phyloP scores from a whole-genome alignment of 306 rosid genomes.

The Malus sylvestris region DNA sequence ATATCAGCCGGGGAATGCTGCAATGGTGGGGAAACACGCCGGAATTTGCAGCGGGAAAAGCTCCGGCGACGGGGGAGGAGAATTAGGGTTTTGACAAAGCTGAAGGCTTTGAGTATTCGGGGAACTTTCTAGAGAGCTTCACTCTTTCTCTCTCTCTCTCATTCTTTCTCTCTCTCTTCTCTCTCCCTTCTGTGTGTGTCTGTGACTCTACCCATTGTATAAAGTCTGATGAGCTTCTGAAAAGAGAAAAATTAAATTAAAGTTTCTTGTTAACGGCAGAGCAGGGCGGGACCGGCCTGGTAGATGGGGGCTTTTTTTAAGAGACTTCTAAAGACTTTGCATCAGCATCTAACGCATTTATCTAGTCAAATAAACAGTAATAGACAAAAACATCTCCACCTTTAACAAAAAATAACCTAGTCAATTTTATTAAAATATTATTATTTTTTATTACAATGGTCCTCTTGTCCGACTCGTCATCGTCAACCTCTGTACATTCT shows the following conservation, averaged over 20 bases:
- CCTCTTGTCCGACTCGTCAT: constrained; percentile 5
- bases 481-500: neutral
- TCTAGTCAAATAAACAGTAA: too few species aligned
- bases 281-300: constrained; percentile 25
- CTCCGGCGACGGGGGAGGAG: neutral
- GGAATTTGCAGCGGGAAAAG: neutral
- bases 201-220: neutral
- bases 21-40: constrained; percentile 1
- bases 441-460: constrained; percentile 20
- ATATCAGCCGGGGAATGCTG: constrained; percentile 1
- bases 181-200: neutral
- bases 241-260: constrained; percentile 7
- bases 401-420: neutral
- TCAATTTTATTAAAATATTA: constrained; percentile 31
- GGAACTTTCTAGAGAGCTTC: neutral
- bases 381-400: too few species aligned
- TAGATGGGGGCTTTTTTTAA: constrained; percentile 31
- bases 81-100: neutral
- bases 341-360: fast-evolving
- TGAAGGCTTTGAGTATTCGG: neutral
- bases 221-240: neutral
- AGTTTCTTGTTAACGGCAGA: constrained; percentile 51
- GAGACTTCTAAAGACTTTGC: too few species aligned
- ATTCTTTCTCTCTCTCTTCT: neutral
- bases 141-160: neutral